Conservation (phyloP, 495 filamentous ascomycete species). For the Aspergillus diversus region DNA sequence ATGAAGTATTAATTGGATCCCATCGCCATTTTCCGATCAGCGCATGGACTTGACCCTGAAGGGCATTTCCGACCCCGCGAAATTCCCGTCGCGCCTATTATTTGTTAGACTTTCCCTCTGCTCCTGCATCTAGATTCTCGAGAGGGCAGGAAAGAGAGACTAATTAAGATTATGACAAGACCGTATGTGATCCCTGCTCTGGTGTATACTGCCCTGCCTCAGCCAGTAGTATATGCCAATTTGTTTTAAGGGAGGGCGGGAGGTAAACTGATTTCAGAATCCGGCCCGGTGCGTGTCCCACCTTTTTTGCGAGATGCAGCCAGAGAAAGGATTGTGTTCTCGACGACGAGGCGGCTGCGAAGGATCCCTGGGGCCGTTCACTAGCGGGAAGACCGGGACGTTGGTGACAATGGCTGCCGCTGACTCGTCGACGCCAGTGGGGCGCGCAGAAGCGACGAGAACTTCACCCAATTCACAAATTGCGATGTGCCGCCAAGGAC, state of each 20-base stretch:
- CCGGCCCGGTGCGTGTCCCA: neutral
- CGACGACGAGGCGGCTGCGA: neutral
- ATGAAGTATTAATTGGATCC: constrained; percentile 1
- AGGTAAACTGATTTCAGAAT: neutral
- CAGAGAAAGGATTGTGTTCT: neutral
- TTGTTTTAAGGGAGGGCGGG: too few relatives aligned
- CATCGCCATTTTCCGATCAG: neutral
- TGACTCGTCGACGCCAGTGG: neutral
- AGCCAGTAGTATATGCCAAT: too few relatives aligned
- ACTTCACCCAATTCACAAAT: neutral
- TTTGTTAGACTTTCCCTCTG: neutral
- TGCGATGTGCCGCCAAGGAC: neutral
- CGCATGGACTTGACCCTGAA: neutral
- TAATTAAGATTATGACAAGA: neutral
- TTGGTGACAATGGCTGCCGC: neutral
- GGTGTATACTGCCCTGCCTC: neutral
- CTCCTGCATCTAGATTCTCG: neutral
- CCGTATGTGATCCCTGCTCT: neutral
- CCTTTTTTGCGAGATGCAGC: neutral
- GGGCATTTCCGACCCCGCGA: constrained; percentile 6
- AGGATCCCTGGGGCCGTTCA: neutral
- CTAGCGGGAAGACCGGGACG: neutral
- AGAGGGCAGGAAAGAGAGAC: neutral
- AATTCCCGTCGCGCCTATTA: neutral
- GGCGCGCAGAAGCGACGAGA: neutral